Evolutionary conservation across 176 grass and related monocot genomes (phyloP), one percentile per base, ranked within the genome.

Genomic region (Carex cristatella): DNA sequence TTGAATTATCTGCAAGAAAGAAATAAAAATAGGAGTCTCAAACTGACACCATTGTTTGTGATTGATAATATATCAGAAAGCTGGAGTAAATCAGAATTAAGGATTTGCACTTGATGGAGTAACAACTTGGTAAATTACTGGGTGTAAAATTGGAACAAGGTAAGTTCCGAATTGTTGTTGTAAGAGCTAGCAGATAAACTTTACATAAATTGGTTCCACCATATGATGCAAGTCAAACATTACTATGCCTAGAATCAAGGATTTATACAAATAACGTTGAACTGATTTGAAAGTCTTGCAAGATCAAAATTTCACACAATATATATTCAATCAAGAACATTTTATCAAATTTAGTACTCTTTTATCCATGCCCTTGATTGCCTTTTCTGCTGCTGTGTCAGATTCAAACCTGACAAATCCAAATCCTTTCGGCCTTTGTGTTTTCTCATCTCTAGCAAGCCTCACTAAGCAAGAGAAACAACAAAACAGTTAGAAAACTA

Each of bases 361-460:
- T 72, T 82, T 82, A 76, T 83, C 86, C 86, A 87, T 83, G 56
- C 68, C 86, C 23, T 83, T 83, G 61, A 87, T 56, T 16, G 80
- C 85, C 28, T 71, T 81, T 59, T 81, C 40, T 76, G 86, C 80
- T 2, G 42, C 79, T 42, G 55, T 56, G 9, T 83, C 67, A 40
- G 86, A 78, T 75, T 65, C 80, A 83, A 73, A 83, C 61, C 57
- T 83, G 38, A 87, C 56, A 73, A 78, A 87, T 23, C 35, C 86
- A 87, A 38, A 87, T 38, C 79, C 86, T 83, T 77, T 87, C 10
- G 23, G 68, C 3, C 79, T 87, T 18, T 40, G 66, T 35, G 80
- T 87, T 71, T 53, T 83, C 30, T 72, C 16, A 42, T 83, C 86
- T 83, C 86, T 87, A 64, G 57, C 48, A 58, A 87, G 33, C 61